phyloP scores from a whole-genome alignment of 2,329 filamentous ascomycete genomes.

The Geoglossum cookeanum region DNA sequence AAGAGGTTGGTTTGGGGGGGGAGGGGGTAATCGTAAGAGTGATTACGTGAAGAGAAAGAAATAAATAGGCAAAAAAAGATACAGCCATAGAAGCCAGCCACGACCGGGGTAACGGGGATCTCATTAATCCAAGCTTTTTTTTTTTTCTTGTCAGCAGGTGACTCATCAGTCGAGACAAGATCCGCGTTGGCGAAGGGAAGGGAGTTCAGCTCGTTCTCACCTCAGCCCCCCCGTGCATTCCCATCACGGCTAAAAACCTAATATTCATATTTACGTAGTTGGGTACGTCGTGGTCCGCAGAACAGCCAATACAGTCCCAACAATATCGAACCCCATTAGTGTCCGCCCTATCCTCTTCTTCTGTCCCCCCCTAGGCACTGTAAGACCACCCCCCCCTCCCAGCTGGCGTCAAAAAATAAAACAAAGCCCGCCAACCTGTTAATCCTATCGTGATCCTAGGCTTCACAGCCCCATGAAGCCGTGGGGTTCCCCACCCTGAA shows the following conservation, averaged over 20 bases:
- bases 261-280: slow-evolving; percentile 35
- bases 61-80: no score
- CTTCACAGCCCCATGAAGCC: slow-evolving; percentile 38
- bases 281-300: slow-evolving; percentile 47
- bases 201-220: not conserved
- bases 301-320: slow-evolving; percentile 41
- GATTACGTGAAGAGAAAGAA: no score
- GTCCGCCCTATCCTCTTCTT: slow-evolving; percentile 23
- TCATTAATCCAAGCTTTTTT: no score
- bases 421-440: slow-evolving; percentile 44
- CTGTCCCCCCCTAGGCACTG: slow-evolving; percentile 33
- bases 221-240: no score
- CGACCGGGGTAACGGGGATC: no score
- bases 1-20: no score
- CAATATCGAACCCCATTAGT: slow-evolving; percentile 38
- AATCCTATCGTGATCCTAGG: slow-evolving; percentile 41
- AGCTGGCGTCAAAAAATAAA: slow-evolving; percentile 42
- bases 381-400: slow-evolving; percentile 42
- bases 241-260: slow-evolving; percentile 3
- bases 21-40: no score
- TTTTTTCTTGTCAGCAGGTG: no score
- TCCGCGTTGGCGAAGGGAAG: no score
- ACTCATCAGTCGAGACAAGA: no score
- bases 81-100: no score
- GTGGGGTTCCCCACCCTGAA: slow-evolving; percentile 39